phyloP scores from a whole-genome alignment of 257 asterid species.

The Perilla frutescens region DNA sequence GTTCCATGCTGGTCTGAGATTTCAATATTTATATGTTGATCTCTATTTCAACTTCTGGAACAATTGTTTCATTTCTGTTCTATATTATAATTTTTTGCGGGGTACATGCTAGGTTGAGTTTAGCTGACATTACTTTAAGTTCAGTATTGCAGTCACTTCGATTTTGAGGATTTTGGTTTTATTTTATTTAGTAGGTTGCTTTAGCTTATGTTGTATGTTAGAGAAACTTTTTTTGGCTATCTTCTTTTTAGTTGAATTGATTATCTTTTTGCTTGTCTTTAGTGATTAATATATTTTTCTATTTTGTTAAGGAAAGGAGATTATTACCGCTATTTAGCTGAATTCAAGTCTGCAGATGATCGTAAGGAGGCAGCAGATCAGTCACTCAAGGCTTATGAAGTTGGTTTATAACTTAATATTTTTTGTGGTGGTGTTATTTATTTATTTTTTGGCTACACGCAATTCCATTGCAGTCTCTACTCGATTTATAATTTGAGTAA shows the following conservation, averaged over 20 bases:
- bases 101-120: not conserved
- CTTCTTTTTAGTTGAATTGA: not conserved
- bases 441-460: not conserved
- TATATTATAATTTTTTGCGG: not conserved
- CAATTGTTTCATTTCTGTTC: not conserved
- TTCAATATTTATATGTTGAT: too few species aligned
- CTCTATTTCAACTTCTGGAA: slow-evolving; percentile 2
- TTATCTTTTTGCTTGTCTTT: not conserved
- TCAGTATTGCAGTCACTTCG: not conserved
- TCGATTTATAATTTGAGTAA: not conserved
- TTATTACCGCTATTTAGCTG: slow-evolving; percentile 38
- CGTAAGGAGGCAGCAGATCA: slow-evolving; percentile 40
- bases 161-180: not conserved
- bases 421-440: not conserved
- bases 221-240: not conserved
- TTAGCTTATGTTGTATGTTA: not conserved
- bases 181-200: not conserved
- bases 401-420: not conserved
- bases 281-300: slow-evolving; percentile 1
- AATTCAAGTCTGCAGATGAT: slow-evolving; percentile 36
- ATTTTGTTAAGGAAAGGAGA: slow-evolving; percentile 36
- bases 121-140: not conserved
- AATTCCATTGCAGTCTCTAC: not conserved
- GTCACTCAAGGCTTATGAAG: slow-evolving; percentile 42
- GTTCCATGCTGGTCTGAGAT: too few species aligned